Percentiles rank a stretch among this genome's conserved stretches.
Evolutionary conservation across 345 rosid genomes (phyloP).

Genomic region (Rhodomyrtus tomentosa): DNA sequence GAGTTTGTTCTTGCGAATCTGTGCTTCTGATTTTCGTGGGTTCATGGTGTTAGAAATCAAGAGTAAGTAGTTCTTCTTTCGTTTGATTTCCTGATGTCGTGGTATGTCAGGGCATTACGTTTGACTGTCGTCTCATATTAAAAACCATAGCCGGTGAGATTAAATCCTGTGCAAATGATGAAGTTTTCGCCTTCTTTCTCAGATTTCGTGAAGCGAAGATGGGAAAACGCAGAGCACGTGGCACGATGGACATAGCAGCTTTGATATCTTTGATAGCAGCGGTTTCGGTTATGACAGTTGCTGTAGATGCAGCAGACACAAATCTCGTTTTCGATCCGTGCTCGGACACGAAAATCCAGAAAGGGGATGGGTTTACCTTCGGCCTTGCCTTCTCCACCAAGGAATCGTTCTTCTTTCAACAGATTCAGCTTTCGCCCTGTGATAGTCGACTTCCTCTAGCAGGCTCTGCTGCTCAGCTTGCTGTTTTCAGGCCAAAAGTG

Average conservation of each 20-base stretch:
- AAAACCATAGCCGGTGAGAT: not conserved
- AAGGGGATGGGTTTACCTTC: constrained; percentile 65
- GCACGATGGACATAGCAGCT: not conserved
- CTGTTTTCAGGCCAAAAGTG: constrained; percentile 68
- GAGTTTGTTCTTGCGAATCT: not conserved
- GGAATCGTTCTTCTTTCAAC: constrained; percentile 49
- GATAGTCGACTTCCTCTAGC: constrained; percentile 59
- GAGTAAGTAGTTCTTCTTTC: not conserved
- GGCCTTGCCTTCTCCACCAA: constrained; percentile 58
- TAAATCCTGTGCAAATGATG: not conserved
- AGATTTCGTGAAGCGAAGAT: not conserved
- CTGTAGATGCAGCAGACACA: constrained; percentile 32
- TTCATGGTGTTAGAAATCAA: not conserved
- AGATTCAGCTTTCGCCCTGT: constrained; percentile 80
- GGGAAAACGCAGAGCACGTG: not conserved
- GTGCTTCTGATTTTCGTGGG: not conserved
- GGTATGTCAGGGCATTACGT: not conserved
- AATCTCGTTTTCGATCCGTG: constrained; percentile 61
- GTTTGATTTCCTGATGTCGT: not conserved
- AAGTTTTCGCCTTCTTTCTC: not conserved
- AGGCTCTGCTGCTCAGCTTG: constrained; percentile 35
- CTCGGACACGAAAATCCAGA: constrained; percentile 45
- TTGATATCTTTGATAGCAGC: not conserved
- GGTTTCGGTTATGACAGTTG: not conserved
- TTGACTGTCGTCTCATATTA: not conserved